Base-by-base conservation (phyloP, 73 alveolate genomes). In the Paramecium biaurelia region DNA sequence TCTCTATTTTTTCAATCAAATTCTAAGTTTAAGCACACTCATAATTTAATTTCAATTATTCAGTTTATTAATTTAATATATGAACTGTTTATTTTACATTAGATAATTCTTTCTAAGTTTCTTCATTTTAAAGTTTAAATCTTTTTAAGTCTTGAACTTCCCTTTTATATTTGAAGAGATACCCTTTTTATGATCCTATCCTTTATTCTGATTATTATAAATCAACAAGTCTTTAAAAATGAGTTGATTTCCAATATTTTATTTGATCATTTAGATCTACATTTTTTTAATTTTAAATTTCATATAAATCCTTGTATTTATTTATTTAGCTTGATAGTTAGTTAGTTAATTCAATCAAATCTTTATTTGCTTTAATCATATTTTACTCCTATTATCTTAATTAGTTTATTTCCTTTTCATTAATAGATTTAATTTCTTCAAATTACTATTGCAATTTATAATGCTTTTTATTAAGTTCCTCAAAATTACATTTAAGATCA, bases 221-320 rank as follows among this genome's bases (percentile, higher is more conserved):
- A 70, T 70, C 85, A 28, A 70, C 85, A 7, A 70, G 21, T 70
- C 85, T 70, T 35, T 70, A 70, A 7, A 23, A 70, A 20, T 70
- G 85, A 18, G 85, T 70, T 9, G 85, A 70, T 32, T 70, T 70
- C 85, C 85, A 70, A 70, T 70, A 70, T 70, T 35, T 70, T 1
- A 70, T 8, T n/a, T 70, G 15, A 28, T 70, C 85, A 23, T n/a
- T 70, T 1, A 70, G 26, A 30, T 70, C 57, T 1, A 32, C 4
- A 32, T 70, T 70, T 70, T 32, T 70, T 70, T 70, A 18, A 35
- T 32, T 28, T 70, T 70, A 28, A 0, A 18, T 70, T 70, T 70
- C 85, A 70, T 70, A 70, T 35, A 70, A 32, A 32, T 70, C 85
- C 12, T 32, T 24, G 28, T 28, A 70, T 15, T 7, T 70, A 28